Conservation (phyloP, 352 stramenopile genomes). For the Phytophthora macrochlamydospora region DNA sequence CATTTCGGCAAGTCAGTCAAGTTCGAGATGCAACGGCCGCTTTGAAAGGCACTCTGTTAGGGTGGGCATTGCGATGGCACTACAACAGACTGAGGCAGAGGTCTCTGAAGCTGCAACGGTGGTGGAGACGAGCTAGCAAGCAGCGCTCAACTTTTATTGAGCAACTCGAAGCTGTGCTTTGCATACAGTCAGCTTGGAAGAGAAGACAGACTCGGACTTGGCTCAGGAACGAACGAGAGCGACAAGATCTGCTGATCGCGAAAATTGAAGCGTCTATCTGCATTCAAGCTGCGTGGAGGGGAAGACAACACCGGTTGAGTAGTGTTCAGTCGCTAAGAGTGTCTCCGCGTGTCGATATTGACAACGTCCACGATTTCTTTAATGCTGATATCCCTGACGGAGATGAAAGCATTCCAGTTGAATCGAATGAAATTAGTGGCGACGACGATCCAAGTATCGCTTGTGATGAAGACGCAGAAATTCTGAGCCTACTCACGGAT, state of each 20-base stretch:
- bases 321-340: not conserved
- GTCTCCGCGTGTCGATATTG: conserved; percentile 8
- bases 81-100: conserved; percentile 16
- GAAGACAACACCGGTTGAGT: conserved; percentile 10
- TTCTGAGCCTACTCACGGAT: not conserved
- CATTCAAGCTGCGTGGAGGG: conserved; percentile 55
- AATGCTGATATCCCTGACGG: not conserved
- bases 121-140: conserved; percentile 41
- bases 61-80: conserved; percentile 26
- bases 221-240: conserved; percentile 14
- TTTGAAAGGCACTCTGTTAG: conserved; percentile 20
- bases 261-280: conserved; percentile 45
- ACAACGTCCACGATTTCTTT: conserved; percentile 7
- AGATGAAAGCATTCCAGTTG: not conserved
- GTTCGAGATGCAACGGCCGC: conserved; percentile 11
- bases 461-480: not conserved
- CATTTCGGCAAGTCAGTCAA: not conserved
- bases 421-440: not conserved
- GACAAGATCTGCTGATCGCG: conserved; percentile 27
- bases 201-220: conserved; percentile 18
- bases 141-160: conserved; percentile 28
- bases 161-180: conserved; percentile 42
- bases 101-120: conserved; percentile 41
- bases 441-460: not conserved
- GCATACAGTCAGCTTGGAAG: conserved; percentile 56